Percentiles rank a stretch among this genome's conserved stretches.
These are phyloP conservation scores for Solanum clarkiae DNA, from an alignment of 257 asterid species.

Conservation along the genomic window DNA sequence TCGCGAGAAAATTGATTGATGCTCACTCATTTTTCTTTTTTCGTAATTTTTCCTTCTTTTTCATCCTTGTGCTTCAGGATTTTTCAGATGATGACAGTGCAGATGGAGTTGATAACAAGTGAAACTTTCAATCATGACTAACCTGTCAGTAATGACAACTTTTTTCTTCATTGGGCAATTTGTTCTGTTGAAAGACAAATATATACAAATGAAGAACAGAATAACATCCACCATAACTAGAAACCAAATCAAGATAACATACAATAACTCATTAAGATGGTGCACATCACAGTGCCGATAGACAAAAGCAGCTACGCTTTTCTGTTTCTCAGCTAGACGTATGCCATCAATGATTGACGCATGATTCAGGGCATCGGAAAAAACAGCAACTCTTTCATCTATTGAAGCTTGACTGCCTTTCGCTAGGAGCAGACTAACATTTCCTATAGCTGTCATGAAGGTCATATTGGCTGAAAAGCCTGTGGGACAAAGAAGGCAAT, in stretches of 20 bases:
- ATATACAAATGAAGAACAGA: conserved; percentile 3
- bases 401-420: conserved; percentile 33
- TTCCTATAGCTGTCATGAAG: conserved; percentile 75
- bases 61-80: background rate
- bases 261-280: conserved; percentile 78
- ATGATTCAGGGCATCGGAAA: conserved; percentile 91
- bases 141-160: conserved; percentile 95
- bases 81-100: background rate
- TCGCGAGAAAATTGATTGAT: background rate
- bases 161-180: conserved; percentile 79
- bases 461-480: conserved; percentile 99
- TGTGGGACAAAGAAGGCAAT: conserved; percentile 99
- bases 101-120: background rate
- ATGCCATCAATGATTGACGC: conserved; percentile 98
- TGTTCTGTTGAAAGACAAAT: conserved; percentile 47
- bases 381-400: conserved; percentile 67
- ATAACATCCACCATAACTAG: background rate
- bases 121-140: conserved; percentile 10
- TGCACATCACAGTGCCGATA: conserved; percentile 86
- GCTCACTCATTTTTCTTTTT: background rate
- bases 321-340: conserved; percentile 89
- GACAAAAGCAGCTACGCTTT: conserved; percentile 45
- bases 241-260: conserved; percentile 17
- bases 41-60: background rate
- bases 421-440: conserved; percentile 47